Conservation (phyloP, 768 basidiomycete genomes). For the Tricholoma flavovirens region DNA sequence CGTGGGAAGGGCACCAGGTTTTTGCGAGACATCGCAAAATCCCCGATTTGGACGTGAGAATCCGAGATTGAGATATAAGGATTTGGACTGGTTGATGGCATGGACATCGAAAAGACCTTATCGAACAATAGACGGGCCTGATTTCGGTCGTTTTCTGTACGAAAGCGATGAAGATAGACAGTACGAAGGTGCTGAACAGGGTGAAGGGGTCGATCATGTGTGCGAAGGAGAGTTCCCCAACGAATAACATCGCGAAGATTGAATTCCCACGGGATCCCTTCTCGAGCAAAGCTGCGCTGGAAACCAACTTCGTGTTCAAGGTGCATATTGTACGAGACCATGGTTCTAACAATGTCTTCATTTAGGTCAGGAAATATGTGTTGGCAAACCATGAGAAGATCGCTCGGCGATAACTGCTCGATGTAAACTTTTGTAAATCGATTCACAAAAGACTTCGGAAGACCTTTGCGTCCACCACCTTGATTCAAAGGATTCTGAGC, state of each 20-base stretch:
- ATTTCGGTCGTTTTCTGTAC: constrained; percentile 60
- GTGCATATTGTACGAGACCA: constrained; percentile 78
- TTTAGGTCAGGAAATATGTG: constrained; percentile 64
- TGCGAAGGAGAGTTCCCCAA: constrained; percentile 63
- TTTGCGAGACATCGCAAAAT: constrained; percentile 36
- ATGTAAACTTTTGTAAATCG: constrained; percentile 98
- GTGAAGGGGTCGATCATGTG: constrained; percentile 28
- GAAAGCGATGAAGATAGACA: constrained; percentile 84
- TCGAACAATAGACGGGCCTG: constrained; percentile 51
- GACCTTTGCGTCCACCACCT: constrained; percentile 94
- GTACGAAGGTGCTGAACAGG: constrained; percentile 62
- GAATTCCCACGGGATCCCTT: constrained; percentile 96
- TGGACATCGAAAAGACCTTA: constrained; percentile 35
- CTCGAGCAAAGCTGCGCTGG: constrained; percentile 61
- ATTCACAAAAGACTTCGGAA: constrained; percentile 96
- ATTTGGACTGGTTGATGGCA: constrained; percentile 15
- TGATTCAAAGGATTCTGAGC: constrained; percentile 96
- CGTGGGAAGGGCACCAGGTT: constrained; percentile 31
- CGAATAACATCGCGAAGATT: constrained; percentile 92
- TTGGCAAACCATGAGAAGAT: constrained; percentile 73
- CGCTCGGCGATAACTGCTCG: constrained; percentile 72
- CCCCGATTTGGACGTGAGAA: constrained; percentile 59
- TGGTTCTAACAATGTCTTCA: constrained; percentile 47
- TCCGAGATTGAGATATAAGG: constrained; percentile 42
- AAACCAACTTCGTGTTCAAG: constrained; percentile 64